Percentiles rank a stretch among this genome's conserved stretches.
Evolutionary conservation across 768 basidiomycete genomes (phyloP).

Genomic region (Termitomyces sp.): DNA sequence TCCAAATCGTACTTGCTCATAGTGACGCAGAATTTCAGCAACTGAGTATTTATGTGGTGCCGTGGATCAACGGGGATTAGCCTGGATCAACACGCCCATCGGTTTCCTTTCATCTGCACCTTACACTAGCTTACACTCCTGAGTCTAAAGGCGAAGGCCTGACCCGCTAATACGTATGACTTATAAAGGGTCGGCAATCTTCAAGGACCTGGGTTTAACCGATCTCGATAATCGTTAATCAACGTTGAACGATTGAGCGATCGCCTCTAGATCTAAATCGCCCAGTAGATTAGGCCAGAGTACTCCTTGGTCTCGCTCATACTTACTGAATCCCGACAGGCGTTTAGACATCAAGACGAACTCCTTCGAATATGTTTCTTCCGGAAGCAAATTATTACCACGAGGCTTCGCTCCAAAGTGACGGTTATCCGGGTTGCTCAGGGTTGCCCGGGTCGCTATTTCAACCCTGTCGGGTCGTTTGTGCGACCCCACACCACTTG

Average conservation of each 20-base stretch:
- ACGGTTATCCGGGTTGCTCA: slow-evolving; percentile 4
- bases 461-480: slow-evolving; percentile 8
- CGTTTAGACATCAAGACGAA: neutral
- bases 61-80: neutral
- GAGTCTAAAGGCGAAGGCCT: no score
- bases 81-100: neutral
- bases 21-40: no score
- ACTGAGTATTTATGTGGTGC: no score
- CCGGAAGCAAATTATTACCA: slow-evolving; percentile 7
- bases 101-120: neutral
- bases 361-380: neutral
- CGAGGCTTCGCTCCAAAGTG: slow-evolving; percentile 8
- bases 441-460: slow-evolving; percentile 3
- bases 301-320: slow-evolving; percentile 1
- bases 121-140: no score
- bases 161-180: no score
- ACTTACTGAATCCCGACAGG: neutral
- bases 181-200: neutral
- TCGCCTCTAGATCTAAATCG: neutral
- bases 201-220: neutral
- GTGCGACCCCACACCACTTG: slow-evolving; percentile 5
- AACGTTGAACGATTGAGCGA: no score
- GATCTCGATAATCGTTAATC: neutral
- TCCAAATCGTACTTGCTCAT: neutral
- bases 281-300: neutral